phyloP scores from a whole-genome alignment of 768 basidiomycete genomes.

The Pleurotus pulmonarius region DNA sequence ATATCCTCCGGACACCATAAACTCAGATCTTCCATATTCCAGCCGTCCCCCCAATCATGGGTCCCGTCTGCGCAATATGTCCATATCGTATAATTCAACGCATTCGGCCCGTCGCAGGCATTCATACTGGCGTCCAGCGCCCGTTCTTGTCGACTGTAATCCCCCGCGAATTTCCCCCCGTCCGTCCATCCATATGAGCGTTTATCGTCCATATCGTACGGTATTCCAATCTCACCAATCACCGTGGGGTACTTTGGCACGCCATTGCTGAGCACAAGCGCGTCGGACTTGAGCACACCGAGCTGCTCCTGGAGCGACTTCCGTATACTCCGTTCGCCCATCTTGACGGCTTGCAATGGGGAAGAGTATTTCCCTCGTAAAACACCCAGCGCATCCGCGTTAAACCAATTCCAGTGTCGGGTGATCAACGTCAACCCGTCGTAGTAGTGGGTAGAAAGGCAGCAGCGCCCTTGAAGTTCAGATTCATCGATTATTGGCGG shows the following conservation, averaged over 20 bases:
- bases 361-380: slow-evolving; percentile 76
- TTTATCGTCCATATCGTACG: slow-evolving; percentile 91
- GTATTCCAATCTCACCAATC: slow-evolving; percentile 94
- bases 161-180: slow-evolving; percentile 63
- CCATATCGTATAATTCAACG: slow-evolving; percentile 82
- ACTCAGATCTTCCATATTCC: slow-evolving; percentile 95
- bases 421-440: slow-evolving; percentile 94
- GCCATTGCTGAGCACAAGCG: slow-evolving; percentile 48
- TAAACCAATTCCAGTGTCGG: slow-evolving; percentile 92
- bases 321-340: slow-evolving; percentile 84
- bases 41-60: slow-evolving; percentile 92
- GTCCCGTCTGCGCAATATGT: slow-evolving; percentile 80
- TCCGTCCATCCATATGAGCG: slow-evolving; percentile 78
- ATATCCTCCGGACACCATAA: slow-evolving; percentile 82
- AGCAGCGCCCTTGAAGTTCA: slow-evolving; percentile 61
- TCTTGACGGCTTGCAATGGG: slow-evolving; percentile 65
- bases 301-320: slow-evolving; percentile 81
- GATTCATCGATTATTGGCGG: slow-evolving; percentile 64
- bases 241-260: slow-evolving; percentile 70
- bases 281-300: slow-evolving; percentile 72
- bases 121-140: slow-evolving; percentile 87
- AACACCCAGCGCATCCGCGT: slow-evolving; percentile 92
- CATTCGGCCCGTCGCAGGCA: slow-evolving; percentile 72
- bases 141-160: slow-evolving; percentile 73
- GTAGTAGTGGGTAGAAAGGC: slow-evolving; percentile 86